These are phyloP conservation scores for Aspergillus cristatus DNA, from an alignment of 495 filamentous ascomycete genomes.

Conservation along the genomic window DNA sequence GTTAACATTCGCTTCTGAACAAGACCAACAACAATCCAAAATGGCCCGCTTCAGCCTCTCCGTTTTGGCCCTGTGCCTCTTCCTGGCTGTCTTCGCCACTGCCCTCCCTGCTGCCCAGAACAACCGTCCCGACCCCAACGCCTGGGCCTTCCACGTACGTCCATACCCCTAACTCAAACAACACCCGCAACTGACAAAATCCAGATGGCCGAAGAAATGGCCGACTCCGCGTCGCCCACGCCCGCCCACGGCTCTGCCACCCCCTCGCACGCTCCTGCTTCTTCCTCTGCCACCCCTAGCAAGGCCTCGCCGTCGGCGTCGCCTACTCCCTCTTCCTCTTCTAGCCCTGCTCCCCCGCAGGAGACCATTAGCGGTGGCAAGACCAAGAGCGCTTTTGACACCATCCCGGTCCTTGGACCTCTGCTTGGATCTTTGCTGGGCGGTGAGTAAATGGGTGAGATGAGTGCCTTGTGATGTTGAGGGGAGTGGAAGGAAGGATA, in stretches of 20 bases:
- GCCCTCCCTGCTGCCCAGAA: constrained; percentile 27
- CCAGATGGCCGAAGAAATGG: constrained; percentile 8
- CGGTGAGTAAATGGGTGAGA: too few species aligned
- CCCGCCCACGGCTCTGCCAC: background rate
- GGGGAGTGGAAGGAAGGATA: too few species aligned
- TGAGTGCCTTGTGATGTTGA: too few species aligned
- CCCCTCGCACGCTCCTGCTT: too few species aligned
- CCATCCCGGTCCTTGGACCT: background rate
- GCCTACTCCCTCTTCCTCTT: constrained; percentile 13
- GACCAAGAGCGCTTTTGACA: background rate
- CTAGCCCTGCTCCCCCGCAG: constrained; percentile 6
- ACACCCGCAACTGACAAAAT: background rate
- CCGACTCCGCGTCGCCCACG: constrained; percentile 3
- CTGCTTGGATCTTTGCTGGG: too few species aligned
- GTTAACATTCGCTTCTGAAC: background rate
- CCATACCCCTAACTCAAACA: background rate
- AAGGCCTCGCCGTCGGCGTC: constrained; percentile 14
- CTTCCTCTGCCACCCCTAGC: constrained; percentile 5
- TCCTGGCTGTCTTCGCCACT: constrained; percentile 22
- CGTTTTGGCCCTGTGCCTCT: constrained; percentile 22
- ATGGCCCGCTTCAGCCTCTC: constrained; percentile 32
- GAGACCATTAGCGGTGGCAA: constrained; percentile 8
- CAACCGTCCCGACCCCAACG: background rate
- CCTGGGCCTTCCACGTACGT: too few species aligned
- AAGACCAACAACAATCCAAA: constrained; percentile 7